Percentiles rank a stretch among this genome's conserved stretches.
Evolutionary conservation across 768 basidiomycete species (phyloP).

Genomic region (Amylocystis lapponica): DNA sequence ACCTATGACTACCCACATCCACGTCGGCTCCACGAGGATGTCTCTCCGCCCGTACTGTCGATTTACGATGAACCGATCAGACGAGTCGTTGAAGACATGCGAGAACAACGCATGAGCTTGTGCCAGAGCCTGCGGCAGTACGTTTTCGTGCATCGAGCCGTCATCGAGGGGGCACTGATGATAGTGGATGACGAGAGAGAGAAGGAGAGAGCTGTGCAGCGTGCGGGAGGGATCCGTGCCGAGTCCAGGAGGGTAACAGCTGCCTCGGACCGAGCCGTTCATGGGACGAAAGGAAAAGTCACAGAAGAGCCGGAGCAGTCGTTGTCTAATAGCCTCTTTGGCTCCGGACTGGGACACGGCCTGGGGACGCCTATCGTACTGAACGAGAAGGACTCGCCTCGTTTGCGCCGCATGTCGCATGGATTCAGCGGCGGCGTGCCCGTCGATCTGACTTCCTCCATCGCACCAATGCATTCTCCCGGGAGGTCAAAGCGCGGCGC

Average conservation of each 20-base stretch:
- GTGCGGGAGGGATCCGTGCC: constrained; percentile 9
- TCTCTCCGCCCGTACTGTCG: constrained; percentile 54
- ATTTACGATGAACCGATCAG: constrained; percentile 72
- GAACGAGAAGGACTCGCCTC: constrained; percentile 4
- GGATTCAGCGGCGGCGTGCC: constrained; percentile 6
- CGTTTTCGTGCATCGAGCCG: constrained; percentile 84
- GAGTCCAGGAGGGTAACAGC: constrained; percentile 9
- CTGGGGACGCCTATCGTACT: constrained; percentile 9
- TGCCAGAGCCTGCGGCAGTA: constrained; percentile 95
- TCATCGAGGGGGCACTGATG: constrained; percentile 76
- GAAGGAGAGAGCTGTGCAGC: constrained; percentile 21
- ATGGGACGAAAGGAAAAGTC: background rate
- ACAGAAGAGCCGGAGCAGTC: background rate
- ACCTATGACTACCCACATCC: constrained; percentile 58
- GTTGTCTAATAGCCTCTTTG: background rate
- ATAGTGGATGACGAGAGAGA: constrained; percentile 68
- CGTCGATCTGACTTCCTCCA: no score
- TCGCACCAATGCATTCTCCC: constrained; percentile 6
- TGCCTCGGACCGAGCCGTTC: constrained; percentile 6
- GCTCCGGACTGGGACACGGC: constrained; percentile 1
- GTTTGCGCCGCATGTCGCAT: constrained; percentile 14
- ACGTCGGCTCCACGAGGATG: constrained; percentile 44
- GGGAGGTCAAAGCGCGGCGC: constrained; percentile 56
- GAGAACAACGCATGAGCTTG: constrained; percentile 93
- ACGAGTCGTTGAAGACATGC: constrained; percentile 85